Evolutionary conservation across 2,329 filamentous ascomycete species (phyloP).

Genomic region (Aspergillus sojae): DNA sequence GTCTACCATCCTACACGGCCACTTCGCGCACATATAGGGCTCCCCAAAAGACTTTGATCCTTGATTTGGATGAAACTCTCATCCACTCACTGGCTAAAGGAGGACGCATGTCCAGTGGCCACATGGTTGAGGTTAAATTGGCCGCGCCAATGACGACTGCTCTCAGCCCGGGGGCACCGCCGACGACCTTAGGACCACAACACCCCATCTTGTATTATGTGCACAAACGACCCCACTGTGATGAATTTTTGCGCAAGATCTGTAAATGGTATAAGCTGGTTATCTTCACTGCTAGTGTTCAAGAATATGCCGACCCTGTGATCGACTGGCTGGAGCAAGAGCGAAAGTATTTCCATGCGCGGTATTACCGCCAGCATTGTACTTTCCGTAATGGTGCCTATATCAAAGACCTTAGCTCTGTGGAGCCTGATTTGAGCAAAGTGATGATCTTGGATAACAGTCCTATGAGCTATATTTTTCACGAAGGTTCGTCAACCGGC

Average conservation of each 20-base stretch:
- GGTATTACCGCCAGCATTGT: conserved; percentile 97
- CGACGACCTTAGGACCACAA: conserved; percentile 73
- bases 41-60: conserved; percentile 87
- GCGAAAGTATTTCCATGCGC: conserved; percentile 89
- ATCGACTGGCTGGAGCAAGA: conserved; percentile 98
- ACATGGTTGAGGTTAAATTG: conserved; percentile 97
- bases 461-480: conserved; percentile 96
- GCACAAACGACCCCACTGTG: conserved; percentile 94
- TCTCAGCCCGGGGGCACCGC: conserved; percentile 55
- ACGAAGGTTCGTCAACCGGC: conserved; percentile 72
- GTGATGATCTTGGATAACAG: conserved; percentile 99
- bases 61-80: conserved; percentile 94
- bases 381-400: conserved; percentile 94
- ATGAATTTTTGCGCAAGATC: conserved; percentile 92
- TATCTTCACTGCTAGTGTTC: conserved; percentile 94
- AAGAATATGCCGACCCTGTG: conserved; percentile 97
- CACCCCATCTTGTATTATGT: conserved; percentile 99
- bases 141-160: conserved; percentile 44
- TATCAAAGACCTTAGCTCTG: conserved; percentile 94
- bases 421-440: conserved; percentile 94
- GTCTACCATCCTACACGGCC: conserved; percentile 82
- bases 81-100: conserved; percentile 99
- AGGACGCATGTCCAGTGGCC: conserved; percentile 90
- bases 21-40: conserved; percentile 46
- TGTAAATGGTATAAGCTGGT: conserved; percentile 99